Evolutionary conservation across 192 early-diverging fungal genomes (phyloP).

Genomic region (Backusella psychrophila): DNA sequence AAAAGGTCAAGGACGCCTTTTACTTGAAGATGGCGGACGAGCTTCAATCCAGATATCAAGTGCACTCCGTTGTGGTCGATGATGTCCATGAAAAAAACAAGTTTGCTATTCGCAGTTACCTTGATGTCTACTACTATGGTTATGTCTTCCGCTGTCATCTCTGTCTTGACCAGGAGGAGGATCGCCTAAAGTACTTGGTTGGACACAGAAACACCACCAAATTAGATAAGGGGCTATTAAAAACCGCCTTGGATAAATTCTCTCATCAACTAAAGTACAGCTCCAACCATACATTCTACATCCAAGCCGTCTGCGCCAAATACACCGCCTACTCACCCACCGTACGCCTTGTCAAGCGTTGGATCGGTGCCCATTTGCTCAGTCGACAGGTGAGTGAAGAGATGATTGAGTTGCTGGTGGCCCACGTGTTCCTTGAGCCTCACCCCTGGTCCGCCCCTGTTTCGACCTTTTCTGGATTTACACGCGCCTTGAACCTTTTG

Average conservation of each 20-base stretch:
- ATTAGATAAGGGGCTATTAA: constrained; percentile 44
- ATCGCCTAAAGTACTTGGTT: constrained; percentile 55
- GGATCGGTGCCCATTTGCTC: constrained; percentile 83
- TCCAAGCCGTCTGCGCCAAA: constrained; percentile 75
- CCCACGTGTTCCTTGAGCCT: constrained; percentile 68
- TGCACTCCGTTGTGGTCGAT: constrained; percentile 48
- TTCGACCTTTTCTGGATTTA: constrained; percentile 71
- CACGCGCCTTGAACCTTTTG: constrained; percentile 72
- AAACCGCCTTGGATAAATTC: constrained; percentile 49
- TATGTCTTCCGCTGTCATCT: constrained; percentile 83
- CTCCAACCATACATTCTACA: constrained; percentile 58
- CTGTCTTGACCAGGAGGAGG: constrained; percentile 66
- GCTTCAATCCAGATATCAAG: constrained; percentile 44
- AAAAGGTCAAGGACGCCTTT: constrained; percentile 90
- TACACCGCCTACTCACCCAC: constrained; percentile 75
- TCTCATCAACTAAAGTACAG: constrained; percentile 43
- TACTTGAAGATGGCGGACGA: constrained; percentile 72
- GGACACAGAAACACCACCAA: constrained; percentile 45
- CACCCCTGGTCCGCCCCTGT: constrained; percentile 57
- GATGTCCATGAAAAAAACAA: constrained; percentile 49
- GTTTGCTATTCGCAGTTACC: constrained; percentile 38
- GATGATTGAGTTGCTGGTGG: constrained; percentile 73
- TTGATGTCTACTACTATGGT: constrained; percentile 76
- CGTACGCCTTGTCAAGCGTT: constrained; percentile 87
- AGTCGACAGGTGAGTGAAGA: constrained; percentile 71